A percentile compares a stretch with the other conserved stretches of the same genome.
These are phyloP conservation scores for Lactifluus pinguis DNA, from an alignment of 768 basidiomycete species.

Conservation along the genomic window DNA sequence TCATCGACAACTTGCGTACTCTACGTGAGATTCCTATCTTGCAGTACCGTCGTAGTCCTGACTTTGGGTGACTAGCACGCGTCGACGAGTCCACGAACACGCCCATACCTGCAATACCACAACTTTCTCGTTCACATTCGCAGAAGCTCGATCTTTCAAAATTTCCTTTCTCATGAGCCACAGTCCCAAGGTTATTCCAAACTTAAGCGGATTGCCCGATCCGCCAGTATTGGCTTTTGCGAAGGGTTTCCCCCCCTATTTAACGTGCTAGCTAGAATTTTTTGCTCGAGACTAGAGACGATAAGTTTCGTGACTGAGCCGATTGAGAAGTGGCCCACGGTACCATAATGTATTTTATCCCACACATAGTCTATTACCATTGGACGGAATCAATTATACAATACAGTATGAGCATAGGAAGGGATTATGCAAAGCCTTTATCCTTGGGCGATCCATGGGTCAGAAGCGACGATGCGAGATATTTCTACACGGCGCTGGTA, in stretches of 20 bases:
- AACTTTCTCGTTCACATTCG: constrained; percentile 21
- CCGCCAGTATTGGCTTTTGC: background rate
- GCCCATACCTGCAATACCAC: constrained; percentile 27
- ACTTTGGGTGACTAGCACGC: constrained; percentile 16
- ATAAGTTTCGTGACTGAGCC: background rate
- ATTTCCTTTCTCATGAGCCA: constrained; percentile 23
- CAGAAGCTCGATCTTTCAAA: constrained; percentile 27
- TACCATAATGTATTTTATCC: background rate
- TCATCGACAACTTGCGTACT: constrained; percentile 20
- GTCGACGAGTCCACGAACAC: constrained; percentile 22
- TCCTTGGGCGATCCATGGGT: background rate
- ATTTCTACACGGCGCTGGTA: background rate
- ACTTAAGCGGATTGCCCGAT: background rate
- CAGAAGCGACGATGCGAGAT: background rate
- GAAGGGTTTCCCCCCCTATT: background rate
- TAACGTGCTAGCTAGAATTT: background rate
- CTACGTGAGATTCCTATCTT: constrained; percentile 28
- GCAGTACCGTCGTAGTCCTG: constrained; percentile 19
- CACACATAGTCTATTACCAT: background rate
- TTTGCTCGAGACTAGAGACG: background rate
- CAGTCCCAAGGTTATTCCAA: background rate
- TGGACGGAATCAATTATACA: background rate
- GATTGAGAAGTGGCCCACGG: background rate
- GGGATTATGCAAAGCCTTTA: background rate
- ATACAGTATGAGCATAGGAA: background rate